Conservation (phyloP, 495 filamentous ascomycete species). For the Chaetomium tenue region DNA sequence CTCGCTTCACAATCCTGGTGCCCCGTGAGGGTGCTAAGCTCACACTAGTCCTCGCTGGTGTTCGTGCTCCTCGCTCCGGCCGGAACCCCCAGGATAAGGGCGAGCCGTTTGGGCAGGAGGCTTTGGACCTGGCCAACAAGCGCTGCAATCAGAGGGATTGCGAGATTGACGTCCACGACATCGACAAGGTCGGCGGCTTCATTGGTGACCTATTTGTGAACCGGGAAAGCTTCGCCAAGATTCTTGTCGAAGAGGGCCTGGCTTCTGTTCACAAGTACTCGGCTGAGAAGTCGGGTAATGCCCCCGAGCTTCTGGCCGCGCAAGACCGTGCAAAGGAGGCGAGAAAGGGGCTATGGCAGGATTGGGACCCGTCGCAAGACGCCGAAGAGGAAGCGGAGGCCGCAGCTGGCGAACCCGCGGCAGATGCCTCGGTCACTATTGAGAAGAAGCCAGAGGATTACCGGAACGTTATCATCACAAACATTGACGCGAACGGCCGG, state of each 20-base stretch:
- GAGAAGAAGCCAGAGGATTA: conserved; percentile 75
- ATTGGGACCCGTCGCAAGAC: conserved; percentile 86
- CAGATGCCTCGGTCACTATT: conserved; percentile 42
- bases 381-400: conserved; percentile 56
- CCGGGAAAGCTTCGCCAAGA: conserved; percentile 93
- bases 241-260: conserved; percentile 89
- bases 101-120: conserved; percentile 95
- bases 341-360: conserved; percentile 83
- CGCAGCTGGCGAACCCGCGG: conserved; percentile 50
- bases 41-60: conserved; percentile 90
- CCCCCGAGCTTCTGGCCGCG: conserved; percentile 80
- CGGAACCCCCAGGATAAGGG: conserved; percentile 74
- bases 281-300: conserved; percentile 90
- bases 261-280: conserved; percentile 92
- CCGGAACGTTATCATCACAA: conserved; percentile 85
- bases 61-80: conserved; percentile 89
- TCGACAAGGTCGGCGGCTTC: conserved; percentile 95
- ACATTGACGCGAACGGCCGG: conserved; percentile 71
- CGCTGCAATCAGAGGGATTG: conserved; percentile 93
- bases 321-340: conserved; percentile 84
- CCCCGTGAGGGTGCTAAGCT: conserved; percentile 92
- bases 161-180: conserved; percentile 91
- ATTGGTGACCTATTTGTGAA: conserved; percentile 93
- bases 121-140: conserved; percentile 81
- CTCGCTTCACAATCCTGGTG: conserved; percentile 87